Base-by-base conservation (phyloP, 768 basidiomycete genomes). In the Mycena galopus region DNA sequence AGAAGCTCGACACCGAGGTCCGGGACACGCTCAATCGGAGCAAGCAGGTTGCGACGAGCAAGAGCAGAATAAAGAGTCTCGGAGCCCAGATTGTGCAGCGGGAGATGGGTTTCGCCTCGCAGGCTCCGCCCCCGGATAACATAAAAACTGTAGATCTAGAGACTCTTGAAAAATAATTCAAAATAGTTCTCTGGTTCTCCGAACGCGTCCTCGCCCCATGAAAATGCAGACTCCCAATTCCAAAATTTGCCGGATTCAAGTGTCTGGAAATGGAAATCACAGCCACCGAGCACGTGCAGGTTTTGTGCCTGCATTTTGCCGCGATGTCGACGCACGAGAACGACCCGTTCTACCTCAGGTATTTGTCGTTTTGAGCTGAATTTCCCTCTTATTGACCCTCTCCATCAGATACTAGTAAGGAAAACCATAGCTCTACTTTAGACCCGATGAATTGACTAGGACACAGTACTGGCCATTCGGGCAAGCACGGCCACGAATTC, bases 401-500 rank as follows among this genome's bases (percentile, higher is more conserved):
- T 68, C 25, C 42, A 65, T 2, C 65, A 88, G 88, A 85, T 88
- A 88, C 81, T 88, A 87, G 87, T 88, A 77, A 55, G 80, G 67
- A 51, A 62, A 51, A 23, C 42, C 39, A 42, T 27, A 55, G 23
- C 57, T 69, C n/a, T 53, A 25, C 58, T 60, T 9, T 25, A 1
- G 42, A 23, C n/a, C n/a, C 27, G 19, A 53, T 25, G 27, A n/a
- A 62, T 37, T 75, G 57, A 71, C 65, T 30, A 3, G 17, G 57
- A 19, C 71, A 39, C 81, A 96, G 95, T 82, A 97, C 97, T 33
- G 97, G 98, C n/a, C 97, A 99, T 83, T 97, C 96, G 78, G 97
- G 97, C 72, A 96, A 96, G 81, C 96, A 97, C 78, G 97, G 96
- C 25, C 96, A 98, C 84, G 96, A 98, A 82, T 99, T 99, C 82